phyloP scores from a whole-genome alignment of 164 flowering plant genomes.

The Buxus sempervirens region DNA sequence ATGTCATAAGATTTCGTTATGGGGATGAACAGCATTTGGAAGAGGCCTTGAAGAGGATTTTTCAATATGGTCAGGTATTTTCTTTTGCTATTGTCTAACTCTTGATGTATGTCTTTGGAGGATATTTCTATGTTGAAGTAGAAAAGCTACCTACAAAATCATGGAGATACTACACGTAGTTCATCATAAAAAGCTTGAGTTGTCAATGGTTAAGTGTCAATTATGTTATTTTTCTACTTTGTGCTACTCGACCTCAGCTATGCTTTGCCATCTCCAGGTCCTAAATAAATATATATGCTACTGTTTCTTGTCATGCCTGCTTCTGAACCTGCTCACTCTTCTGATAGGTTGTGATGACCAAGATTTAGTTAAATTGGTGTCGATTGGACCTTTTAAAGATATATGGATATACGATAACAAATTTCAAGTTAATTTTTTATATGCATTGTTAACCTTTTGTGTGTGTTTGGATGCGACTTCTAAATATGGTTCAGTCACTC shows the following conservation, averaged over 20 bases:
- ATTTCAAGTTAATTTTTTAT: background rate
- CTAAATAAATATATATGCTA: background rate
- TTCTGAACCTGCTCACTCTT: background rate
- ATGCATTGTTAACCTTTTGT: too few species aligned
- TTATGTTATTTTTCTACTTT: background rate
- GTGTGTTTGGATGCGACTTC: too few species aligned
- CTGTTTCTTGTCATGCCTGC: background rate
- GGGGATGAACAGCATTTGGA: constrained; percentile 99
- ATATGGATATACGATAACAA: background rate
- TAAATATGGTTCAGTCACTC: too few species aligned
- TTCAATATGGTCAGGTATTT: constrained; percentile 87
- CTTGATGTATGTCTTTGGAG: background rate
- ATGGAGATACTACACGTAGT: background rate
- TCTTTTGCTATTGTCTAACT: background rate
- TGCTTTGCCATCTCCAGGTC: background rate
- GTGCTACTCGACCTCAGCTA: background rate
- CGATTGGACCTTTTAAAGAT: background rate
- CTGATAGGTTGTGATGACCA: background rate
- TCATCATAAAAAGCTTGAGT: background rate
- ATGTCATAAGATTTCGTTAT: constrained; percentile 89
- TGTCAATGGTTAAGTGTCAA: background rate
- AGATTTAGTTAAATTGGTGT: too few species aligned
- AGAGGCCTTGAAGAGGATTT: constrained; percentile 88
- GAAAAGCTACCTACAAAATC: background rate
- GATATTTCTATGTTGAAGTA: constrained; percentile 1